Evolutionary conservation across 2,329 filamentous ascomycete species (phyloP).

Genomic region (Ophiostoma fasciatum): DNA sequence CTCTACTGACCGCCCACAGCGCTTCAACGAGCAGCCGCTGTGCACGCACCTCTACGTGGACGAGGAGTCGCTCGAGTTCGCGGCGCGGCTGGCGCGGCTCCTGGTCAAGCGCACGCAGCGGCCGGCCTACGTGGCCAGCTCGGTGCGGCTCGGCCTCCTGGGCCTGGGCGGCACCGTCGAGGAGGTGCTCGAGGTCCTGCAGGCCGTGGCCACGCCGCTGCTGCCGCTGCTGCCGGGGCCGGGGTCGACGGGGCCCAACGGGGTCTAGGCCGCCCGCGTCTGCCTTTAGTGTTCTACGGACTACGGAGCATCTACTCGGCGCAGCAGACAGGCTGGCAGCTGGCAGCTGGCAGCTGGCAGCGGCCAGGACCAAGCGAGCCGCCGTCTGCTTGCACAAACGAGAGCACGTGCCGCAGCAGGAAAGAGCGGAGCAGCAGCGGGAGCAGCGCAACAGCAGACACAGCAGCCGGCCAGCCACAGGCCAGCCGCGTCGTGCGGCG

Average conservation of each 20-base stretch:
- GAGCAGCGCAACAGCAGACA: too few relatives aligned
- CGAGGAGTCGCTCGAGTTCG: slow-evolving; percentile 70
- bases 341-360: too few relatives aligned
- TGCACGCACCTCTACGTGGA: slow-evolving; percentile 67
- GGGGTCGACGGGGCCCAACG: slow-evolving; percentile 6
- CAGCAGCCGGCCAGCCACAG: too few relatives aligned
- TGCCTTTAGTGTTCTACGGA: too few relatives aligned
- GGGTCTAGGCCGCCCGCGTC: too few relatives aligned
- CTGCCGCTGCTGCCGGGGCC: slow-evolving; percentile 33
- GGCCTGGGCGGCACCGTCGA: slow-evolving; percentile 71
- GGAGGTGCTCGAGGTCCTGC: slow-evolving; percentile 87
- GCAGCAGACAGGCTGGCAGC: too few relatives aligned
- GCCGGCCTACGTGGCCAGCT: slow-evolving; percentile 85
- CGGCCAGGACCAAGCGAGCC: too few relatives aligned
- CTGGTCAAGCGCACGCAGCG: slow-evolving; percentile 56
- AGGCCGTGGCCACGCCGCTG: slow-evolving; percentile 56
- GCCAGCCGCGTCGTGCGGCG: too few relatives aligned
- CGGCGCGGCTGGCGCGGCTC: slow-evolving; percentile 69
- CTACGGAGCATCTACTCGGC: too few relatives aligned
- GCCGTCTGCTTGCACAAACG: too few relatives aligned
- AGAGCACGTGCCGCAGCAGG: too few relatives aligned
- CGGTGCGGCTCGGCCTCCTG: slow-evolving; percentile 58
- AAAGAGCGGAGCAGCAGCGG: too few relatives aligned
- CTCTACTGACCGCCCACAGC: slow-evolving; percentile 19
- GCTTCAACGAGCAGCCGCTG: slow-evolving; percentile 45